Evolutionary conservation across 768 basidiomycete genomes (phyloP).

Genomic region (Kwoniella pini): DNA sequence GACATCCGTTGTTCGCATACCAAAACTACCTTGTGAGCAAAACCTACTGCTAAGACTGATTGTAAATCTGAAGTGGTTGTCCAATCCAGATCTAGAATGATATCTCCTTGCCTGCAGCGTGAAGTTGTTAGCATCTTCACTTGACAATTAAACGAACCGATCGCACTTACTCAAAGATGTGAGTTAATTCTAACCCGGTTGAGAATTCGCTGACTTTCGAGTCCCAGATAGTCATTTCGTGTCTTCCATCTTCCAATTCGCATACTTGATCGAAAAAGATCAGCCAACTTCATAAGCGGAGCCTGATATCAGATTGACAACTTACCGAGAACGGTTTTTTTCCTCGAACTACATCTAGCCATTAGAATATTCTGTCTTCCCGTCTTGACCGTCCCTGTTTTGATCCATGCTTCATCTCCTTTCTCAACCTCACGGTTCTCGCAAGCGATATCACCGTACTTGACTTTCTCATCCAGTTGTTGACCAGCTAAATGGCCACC

Average conservation of each 20-base stretch:
- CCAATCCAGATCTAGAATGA: slow-evolving; percentile 83
- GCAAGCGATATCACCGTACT: slow-evolving; percentile 18
- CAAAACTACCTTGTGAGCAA: slow-evolving; percentile 73
- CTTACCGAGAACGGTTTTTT: slow-evolving; percentile 85
- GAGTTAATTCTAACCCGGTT: slow-evolving; percentile 77
- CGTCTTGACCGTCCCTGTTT: slow-evolving; percentile 61
- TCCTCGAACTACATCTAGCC: slow-evolving; percentile 83
- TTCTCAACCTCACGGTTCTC: slow-evolving; percentile 57
- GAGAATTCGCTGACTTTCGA: slow-evolving; percentile 92
- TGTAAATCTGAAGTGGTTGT: slow-evolving; percentile 84
- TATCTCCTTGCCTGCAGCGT: slow-evolving; percentile 30
- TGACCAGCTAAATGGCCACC: slow-evolving; percentile 32
- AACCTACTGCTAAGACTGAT: slow-evolving; percentile 88
- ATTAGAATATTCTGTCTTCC: slow-evolving; percentile 66
- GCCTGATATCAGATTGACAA: not conserved
- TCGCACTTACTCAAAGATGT: slow-evolving; percentile 66
- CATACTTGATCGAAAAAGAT: slow-evolving; percentile 61
- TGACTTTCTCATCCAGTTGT: not conserved
- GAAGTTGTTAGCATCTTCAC: not conserved
- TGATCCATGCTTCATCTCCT: slow-evolving; percentile 56
- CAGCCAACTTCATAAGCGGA: not conserved
- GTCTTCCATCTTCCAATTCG: slow-evolving; percentile 61
- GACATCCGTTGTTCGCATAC: slow-evolving; percentile 91
- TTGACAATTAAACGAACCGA: slow-evolving; percentile 22
- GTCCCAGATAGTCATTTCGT: slow-evolving; percentile 91